Evolutionary conservation across 2,329 filamentous ascomycete species (phyloP).

Genomic region (Fusarium sp.): DNA sequence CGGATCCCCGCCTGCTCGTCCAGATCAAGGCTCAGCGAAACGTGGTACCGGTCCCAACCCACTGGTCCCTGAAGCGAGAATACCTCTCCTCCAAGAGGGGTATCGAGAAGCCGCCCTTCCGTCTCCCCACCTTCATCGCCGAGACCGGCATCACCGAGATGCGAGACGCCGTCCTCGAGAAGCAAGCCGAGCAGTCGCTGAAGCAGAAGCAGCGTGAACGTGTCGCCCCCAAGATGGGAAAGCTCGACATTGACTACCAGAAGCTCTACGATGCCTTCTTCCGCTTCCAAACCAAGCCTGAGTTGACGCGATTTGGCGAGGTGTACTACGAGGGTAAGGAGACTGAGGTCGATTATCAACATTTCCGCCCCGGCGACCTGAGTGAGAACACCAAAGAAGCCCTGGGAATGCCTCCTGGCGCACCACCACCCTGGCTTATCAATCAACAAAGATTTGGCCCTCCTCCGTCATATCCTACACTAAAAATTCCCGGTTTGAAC

Average conservation of each 20-base stretch:
- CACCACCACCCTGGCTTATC: slow-evolving; percentile 96
- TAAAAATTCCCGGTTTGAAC: slow-evolving; percentile 95
- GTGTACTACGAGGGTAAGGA: slow-evolving; percentile 99
- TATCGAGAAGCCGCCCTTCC: slow-evolving; percentile 94
- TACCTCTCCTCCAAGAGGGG: slow-evolving; percentile 97
- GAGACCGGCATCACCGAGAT: slow-evolving; percentile 98
- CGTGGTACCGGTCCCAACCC: slow-evolving; percentile 90
- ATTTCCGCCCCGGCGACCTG: slow-evolving; percentile 89
- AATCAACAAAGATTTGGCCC: slow-evolving; percentile 95
- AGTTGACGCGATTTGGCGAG: slow-evolving; percentile 93
- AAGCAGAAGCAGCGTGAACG: slow-evolving; percentile 97
- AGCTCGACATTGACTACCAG: slow-evolving; percentile 97
- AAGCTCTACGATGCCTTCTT: slow-evolving; percentile 99
- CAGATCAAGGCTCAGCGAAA: slow-evolving; percentile 97
- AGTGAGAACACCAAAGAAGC: slow-evolving; percentile 92
- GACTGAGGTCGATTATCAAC: slow-evolving; percentile 92
- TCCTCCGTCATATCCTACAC: slow-evolving; percentile 92
- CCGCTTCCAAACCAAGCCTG: slow-evolving; percentile 95
- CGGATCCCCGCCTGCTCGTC: slow-evolving; percentile 88
- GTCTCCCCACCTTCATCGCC: slow-evolving; percentile 94
- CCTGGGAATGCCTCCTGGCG: slow-evolving; percentile 90
- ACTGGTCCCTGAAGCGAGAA: slow-evolving; percentile 97
- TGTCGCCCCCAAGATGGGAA: slow-evolving; percentile 95
- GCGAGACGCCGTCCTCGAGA: slow-evolving; percentile 95
- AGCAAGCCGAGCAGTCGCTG: slow-evolving; percentile 89